These are phyloP conservation scores for Debaryomyces subglobosus DNA, from an alignment of 1,139 yeast species.

Conservation along the genomic window DNA sequence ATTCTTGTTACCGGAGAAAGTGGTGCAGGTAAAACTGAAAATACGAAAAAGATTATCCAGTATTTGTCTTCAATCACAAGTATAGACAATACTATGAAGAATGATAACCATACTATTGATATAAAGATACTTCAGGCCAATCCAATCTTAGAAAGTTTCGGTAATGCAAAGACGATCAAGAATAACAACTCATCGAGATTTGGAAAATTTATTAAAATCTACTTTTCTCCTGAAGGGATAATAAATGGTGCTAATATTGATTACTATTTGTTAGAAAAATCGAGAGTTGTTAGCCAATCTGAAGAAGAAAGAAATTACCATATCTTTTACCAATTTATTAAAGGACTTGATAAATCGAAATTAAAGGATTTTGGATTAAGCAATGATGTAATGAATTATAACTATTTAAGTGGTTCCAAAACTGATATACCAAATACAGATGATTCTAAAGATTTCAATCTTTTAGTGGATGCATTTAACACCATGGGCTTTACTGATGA, in stretches of 20 bases:
- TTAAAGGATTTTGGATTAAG: slow-evolving; percentile 53
- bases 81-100: slow-evolving; percentile 11
- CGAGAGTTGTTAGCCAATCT: slow-evolving; percentile 86
- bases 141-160: slow-evolving; percentile 94
- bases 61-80: slow-evolving; percentile 78
- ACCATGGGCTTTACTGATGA: slow-evolving; percentile 68
- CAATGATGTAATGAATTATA: slow-evolving; percentile 49
- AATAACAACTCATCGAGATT: slow-evolving; percentile 95
- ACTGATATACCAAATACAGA: slow-evolving; percentile 66
- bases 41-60: slow-evolving; percentile 93
- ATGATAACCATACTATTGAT: slow-evolving; percentile 54
- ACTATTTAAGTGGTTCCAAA: slow-evolving; percentile 58
- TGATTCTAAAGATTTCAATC: slow-evolving; percentile 68
- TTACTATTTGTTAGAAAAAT: slow-evolving; percentile 91
- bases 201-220: slow-evolving; percentile 93
- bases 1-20: slow-evolving; percentile 97
- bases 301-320: slow-evolving; percentile 86
- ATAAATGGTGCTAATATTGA: slow-evolving; percentile 91
- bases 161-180: slow-evolving; percentile 94
- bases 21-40: slow-evolving; percentile 98
- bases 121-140: slow-evolving; percentile 89
- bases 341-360: slow-evolving; percentile 60
- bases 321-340: slow-evolving; percentile 82
- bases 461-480: slow-evolving; percentile 65
- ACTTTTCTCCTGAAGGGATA: slow-evolving; percentile 63